Evolutionary conservation across 345 rosid genomes (phyloP).

Genomic region (Corchorus capsularis): DNA sequence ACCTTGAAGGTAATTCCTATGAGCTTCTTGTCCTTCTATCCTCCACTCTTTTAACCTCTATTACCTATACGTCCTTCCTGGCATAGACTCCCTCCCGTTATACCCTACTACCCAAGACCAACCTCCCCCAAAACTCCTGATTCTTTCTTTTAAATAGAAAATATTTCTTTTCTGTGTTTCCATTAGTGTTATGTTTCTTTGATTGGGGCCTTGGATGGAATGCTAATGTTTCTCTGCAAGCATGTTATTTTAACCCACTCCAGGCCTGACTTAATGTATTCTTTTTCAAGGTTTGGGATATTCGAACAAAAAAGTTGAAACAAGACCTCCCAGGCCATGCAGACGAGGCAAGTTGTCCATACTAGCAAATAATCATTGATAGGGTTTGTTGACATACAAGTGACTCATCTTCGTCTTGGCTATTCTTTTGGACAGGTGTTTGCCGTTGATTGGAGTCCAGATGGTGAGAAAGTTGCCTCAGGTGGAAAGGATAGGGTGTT

Average conservation of each 20-base stretch:
- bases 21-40: neutral
- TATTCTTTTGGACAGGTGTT: slow-evolving; percentile 48
- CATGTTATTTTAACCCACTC: neutral
- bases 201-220: neutral
- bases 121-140: neutral
- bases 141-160: neutral
- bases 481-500: slow-evolving; percentile 90
- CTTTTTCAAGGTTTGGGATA: slow-evolving; percentile 73
- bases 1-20: slow-evolving; percentile 68
- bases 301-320: slow-evolving; percentile 71
- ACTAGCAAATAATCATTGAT: neutral
- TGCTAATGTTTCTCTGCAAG: slow-evolving; percentile 1
- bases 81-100: neutral
- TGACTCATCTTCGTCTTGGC: slow-evolving; percentile 15
- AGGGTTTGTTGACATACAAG: neutral
- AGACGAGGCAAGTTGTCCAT: slow-evolving; percentile 63
- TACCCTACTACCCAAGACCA: neutral
- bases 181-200: neutral
- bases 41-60: neutral
- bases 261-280: neutral
- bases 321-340: slow-evolving; percentile 98
- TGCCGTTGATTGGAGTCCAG: slow-evolving; percentile 99
- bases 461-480: slow-evolving; percentile 96
- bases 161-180: neutral
- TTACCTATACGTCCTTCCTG: neutral